Conservation (phyloP, 2,329 filamentous ascomycete genomes). For the Exophiala sideris region DNA sequence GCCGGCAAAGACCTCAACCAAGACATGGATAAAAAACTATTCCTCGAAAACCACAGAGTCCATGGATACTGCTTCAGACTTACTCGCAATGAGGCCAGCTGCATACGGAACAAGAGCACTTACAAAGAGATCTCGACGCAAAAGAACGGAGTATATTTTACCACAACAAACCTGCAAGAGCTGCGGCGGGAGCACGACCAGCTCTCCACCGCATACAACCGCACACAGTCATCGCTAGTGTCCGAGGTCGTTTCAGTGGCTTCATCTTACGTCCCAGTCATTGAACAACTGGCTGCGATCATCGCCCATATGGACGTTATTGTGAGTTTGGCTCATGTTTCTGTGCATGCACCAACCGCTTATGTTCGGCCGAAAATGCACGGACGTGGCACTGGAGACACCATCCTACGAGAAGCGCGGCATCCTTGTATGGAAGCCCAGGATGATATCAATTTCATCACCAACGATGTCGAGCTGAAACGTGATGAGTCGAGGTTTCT, state of each 20-base stretch:
- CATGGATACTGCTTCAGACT: slow-evolving; percentile 96
- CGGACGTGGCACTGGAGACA: slow-evolving; percentile 79
- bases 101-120: slow-evolving; percentile 83
- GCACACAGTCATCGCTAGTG: slow-evolving; percentile 86
- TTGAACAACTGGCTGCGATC: slow-evolving; percentile 83
- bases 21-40: slow-evolving; percentile 97
- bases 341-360: slow-evolving; percentile 84
- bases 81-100: slow-evolving; percentile 83
- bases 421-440: slow-evolving; percentile 99
- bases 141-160: slow-evolving; percentile 99
- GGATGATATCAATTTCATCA: slow-evolving; percentile 97
- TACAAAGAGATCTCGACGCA: slow-evolving; percentile 97
- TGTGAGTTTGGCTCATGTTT: slow-evolving; percentile 86
- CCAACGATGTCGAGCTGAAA: slow-evolving; percentile 83
- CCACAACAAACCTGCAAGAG: slow-evolving; percentile 74
- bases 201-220: slow-evolving; percentile 88
- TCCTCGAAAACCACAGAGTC: slow-evolving; percentile 91
- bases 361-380: slow-evolving; percentile 93
- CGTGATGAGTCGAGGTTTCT: slow-evolving; percentile 82
- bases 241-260: slow-evolving; percentile 90
- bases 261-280: slow-evolving; percentile 87
- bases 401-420: slow-evolving; percentile 84
- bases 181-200: slow-evolving; percentile 90
- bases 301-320: slow-evolving; percentile 94
- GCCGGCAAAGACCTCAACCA: slow-evolving; percentile 80